These are phyloP conservation scores for Saccharomycopsis fermentans DNA, from an alignment of 805 yeast genomes.

Conservation along the genomic window DNA sequence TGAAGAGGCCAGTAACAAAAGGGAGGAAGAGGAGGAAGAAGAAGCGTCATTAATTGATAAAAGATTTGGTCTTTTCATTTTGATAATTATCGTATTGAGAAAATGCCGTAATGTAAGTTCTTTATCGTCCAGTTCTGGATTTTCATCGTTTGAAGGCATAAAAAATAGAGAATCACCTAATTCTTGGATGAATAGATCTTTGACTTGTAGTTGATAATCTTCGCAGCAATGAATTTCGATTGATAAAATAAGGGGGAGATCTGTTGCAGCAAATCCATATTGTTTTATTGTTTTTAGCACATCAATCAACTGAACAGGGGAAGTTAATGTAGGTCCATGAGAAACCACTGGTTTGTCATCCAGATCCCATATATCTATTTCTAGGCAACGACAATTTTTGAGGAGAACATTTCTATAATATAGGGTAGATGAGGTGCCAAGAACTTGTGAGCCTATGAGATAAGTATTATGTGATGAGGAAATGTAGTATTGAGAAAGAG, in stretches of 20 bases:
- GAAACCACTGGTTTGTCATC: constrained; percentile 74
- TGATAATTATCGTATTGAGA: constrained; percentile 61
- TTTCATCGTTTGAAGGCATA: constrained; percentile 27
- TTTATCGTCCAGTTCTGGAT: constrained; percentile 7
- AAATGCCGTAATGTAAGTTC: constrained; percentile 70
- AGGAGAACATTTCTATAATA: constrained; percentile 81
- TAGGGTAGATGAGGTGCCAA: constrained; percentile 79
- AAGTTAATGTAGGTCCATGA: constrained; percentile 81
- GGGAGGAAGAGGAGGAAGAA: constrained; percentile 1
- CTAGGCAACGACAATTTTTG: constrained; percentile 91
- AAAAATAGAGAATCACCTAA: constrained; percentile 50
- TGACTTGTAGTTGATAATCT: constrained; percentile 56
- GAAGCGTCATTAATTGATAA: not conserved
- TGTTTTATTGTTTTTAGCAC: constrained; percentile 68
- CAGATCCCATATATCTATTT: constrained; percentile 86
- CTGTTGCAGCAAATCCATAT: constrained; percentile 82
- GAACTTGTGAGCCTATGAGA: constrained; percentile 77
- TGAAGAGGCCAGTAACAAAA: not conserved
- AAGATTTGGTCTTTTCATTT: constrained; percentile 51
- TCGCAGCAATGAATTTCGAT: constrained; percentile 72
- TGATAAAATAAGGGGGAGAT: constrained; percentile 77
- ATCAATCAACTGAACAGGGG: constrained; percentile 55
- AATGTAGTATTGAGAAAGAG: constrained; percentile 77
- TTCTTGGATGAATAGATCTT: constrained; percentile 39
- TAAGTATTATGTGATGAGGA: constrained; percentile 96